Conservation (phyloP, 2,329 filamentous ascomycete genomes). For the Aspergillus jensenii region DNA sequence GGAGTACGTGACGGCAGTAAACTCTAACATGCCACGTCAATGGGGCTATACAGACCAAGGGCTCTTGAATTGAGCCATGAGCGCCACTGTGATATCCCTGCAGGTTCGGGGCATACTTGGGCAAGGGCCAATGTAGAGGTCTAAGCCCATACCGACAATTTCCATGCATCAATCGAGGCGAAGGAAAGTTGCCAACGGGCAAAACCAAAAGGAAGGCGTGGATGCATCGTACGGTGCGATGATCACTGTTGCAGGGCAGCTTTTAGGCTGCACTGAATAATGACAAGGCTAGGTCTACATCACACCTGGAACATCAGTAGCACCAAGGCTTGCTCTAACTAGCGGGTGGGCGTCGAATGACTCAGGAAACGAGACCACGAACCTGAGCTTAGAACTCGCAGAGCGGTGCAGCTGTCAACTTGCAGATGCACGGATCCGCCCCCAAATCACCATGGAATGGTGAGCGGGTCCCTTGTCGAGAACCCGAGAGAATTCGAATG, state of each 20-base stretch:
- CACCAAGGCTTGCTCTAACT: not conserved
- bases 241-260: slow-evolving; percentile 1
- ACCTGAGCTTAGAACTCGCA: slow-evolving; percentile 8
- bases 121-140: not conserved
- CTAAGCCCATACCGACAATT: not conserved
- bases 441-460: slow-evolving; percentile 11
- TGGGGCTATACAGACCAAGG: slow-evolving; percentile 1
- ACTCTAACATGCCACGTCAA: slow-evolving; percentile 21
- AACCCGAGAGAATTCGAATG: slow-evolving; percentile 14
- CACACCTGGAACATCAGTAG: not conserved
- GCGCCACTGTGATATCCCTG: slow-evolving; percentile 17
- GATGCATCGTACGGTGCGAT: not conserved
- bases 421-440: slow-evolving; percentile 28
- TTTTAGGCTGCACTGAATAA: not conserved
- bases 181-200: not conserved
- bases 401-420: slow-evolving; percentile 19
- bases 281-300: not conserved
- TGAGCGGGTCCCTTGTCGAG: slow-evolving; percentile 11
- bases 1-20: not conserved
- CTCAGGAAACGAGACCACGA: slow-evolving; percentile 1
- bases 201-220: not conserved
- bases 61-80: slow-evolving; percentile 4
- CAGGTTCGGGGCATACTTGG: slow-evolving; percentile 12
- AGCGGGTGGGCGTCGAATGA: not conserved
- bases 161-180: slow-evolving; percentile 4